A percentile compares a stretch with the other conserved stretches of the same genome.
These are phyloP conservation scores for Henckelia pumila DNA, from an alignment of 257 asterid species.

Conservation along the genomic window DNA sequence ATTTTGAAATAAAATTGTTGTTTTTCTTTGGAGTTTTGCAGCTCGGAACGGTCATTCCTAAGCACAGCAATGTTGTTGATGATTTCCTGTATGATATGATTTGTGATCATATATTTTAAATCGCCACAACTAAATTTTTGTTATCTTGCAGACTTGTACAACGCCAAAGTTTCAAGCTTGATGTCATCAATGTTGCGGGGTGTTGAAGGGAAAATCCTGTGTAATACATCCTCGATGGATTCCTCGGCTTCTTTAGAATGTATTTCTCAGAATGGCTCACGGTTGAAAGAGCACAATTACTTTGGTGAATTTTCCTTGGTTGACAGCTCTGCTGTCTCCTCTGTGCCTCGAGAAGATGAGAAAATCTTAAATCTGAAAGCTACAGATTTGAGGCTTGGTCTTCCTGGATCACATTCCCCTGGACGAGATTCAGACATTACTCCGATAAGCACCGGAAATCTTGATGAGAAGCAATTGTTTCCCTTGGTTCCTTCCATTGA, in stretches of 20 bases:
- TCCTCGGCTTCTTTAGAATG: constrained; percentile 52
- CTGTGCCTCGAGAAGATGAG: constrained; percentile 37
- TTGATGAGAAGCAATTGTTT: constrained; percentile 69
- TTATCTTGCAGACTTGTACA: constrained; percentile 29
- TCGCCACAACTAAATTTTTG: background rate
- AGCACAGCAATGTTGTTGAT: background rate
- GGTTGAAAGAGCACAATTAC: constrained; percentile 66
- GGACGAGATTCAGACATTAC: constrained; percentile 47
- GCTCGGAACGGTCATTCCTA: background rate
- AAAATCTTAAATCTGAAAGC: constrained; percentile 62
- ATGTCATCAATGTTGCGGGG: constrained; percentile 53
- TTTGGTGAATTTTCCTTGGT: constrained; percentile 73
- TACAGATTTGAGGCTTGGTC: constrained; percentile 85
- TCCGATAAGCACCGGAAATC: constrained; percentile 34
- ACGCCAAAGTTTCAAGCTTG: constrained; percentile 22
- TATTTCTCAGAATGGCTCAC: constrained; percentile 33
- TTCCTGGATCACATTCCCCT: constrained; percentile 89
- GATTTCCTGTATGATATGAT: background rate
- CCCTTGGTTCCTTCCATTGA: constrained; percentile 68
- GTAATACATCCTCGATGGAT: constrained; percentile 44
- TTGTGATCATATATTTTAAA: background rate
- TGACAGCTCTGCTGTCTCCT: constrained; percentile 50
- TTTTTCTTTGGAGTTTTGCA: background rate
- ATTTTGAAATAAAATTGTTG: background rate
- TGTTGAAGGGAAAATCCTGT: constrained; percentile 47